phyloP scores from a whole-genome alignment of 495 filamentous ascomycete species.

The Podospora pseudocomata region DNA sequence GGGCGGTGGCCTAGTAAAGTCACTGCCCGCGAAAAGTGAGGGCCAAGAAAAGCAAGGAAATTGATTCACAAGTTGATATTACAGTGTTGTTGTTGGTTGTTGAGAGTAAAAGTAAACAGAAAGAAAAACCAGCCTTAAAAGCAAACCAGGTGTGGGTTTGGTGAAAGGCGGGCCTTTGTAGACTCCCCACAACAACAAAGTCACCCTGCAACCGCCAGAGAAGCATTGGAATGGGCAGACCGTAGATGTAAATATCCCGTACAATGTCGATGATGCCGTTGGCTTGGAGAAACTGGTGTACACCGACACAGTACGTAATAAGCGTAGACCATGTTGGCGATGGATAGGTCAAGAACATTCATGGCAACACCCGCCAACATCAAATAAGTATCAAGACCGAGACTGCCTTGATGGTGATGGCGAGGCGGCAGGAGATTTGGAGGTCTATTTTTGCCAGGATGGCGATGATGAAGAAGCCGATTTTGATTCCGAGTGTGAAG shows the following conservation, averaged over 20 bases:
- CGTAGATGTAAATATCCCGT: constrained; percentile 37
- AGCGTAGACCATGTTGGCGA: constrained; percentile 11
- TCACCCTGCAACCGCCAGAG: constrained; percentile 23
- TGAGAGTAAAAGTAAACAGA: no score
- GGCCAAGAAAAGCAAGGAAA: no score
- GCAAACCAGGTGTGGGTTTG: no score
- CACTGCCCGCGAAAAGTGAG: no score
- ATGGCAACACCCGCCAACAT: constrained; percentile 4
- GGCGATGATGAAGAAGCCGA: constrained; percentile 8
- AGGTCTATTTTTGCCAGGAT: not conserved
- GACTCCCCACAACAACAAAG: constrained; percentile 3
- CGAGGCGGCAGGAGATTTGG: not conserved
- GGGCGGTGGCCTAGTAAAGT: no score
- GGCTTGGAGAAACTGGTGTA: constrained; percentile 15
- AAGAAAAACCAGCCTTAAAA: no score
- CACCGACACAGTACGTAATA: constrained; percentile 9
- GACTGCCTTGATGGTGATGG: constrained; percentile 2
- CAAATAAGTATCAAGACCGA: not conserved
- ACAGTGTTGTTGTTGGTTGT: no score
- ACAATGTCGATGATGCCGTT: constrained; percentile 39
- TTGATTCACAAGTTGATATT: no score
- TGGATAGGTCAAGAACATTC: constrained; percentile 2
- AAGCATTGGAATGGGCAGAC: constrained; percentile 26
- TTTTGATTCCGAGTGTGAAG: constrained; percentile 7
- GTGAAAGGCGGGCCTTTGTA: no score